Evolutionary conservation across 2,329 filamentous ascomycete genomes (phyloP).

Genomic region (Phyllosticta citribraziliensis): DNA sequence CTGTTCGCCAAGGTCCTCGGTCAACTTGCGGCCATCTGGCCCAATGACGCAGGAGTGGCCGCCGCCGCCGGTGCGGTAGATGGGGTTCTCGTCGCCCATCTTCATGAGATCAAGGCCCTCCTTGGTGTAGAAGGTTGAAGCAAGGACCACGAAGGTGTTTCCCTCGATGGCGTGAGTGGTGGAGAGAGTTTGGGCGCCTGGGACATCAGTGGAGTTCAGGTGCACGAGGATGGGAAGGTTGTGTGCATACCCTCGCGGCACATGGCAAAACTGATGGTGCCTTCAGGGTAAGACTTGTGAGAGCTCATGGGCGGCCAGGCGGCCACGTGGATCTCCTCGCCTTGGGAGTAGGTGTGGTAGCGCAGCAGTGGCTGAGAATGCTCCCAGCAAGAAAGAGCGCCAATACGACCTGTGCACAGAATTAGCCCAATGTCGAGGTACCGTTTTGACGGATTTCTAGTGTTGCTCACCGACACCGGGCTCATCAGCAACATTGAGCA

Average conservation of each 20-base stretch:
- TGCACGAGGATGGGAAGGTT: neutral
- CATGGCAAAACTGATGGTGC: neutral
- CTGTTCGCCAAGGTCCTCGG: slow-evolving; percentile 27
- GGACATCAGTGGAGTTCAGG: neutral
- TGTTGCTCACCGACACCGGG: slow-evolving; percentile 14
- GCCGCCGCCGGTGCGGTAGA: slow-evolving; percentile 33
- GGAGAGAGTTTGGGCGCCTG: slow-evolving; percentile 36
- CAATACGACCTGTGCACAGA: slow-evolving; percentile 21
- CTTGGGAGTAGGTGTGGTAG: slow-evolving; percentile 29
- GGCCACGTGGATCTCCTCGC: slow-evolving; percentile 32
- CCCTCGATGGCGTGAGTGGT: slow-evolving; percentile 50
- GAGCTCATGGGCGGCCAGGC: slow-evolving; percentile 33
- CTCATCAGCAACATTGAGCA: slow-evolving; percentile 26
- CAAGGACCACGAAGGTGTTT: slow-evolving; percentile 45
- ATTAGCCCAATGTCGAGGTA: neutral
- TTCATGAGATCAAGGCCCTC: slow-evolving; percentile 35
- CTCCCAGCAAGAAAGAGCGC: slow-evolving; percentile 31
- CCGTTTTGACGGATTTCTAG: neutral
- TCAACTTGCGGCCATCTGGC: slow-evolving; percentile 41
- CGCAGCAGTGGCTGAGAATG: slow-evolving; percentile 34
- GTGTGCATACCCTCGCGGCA: neutral
- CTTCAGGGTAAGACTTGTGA: neutral
- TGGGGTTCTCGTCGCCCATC: slow-evolving; percentile 28
- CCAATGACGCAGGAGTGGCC: slow-evolving; percentile 44
- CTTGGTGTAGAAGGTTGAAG: slow-evolving; percentile 38